Base-by-base conservation (phyloP, 2,329 filamentous ascomycete species). In the Scedosporium dehoogii region DNA sequence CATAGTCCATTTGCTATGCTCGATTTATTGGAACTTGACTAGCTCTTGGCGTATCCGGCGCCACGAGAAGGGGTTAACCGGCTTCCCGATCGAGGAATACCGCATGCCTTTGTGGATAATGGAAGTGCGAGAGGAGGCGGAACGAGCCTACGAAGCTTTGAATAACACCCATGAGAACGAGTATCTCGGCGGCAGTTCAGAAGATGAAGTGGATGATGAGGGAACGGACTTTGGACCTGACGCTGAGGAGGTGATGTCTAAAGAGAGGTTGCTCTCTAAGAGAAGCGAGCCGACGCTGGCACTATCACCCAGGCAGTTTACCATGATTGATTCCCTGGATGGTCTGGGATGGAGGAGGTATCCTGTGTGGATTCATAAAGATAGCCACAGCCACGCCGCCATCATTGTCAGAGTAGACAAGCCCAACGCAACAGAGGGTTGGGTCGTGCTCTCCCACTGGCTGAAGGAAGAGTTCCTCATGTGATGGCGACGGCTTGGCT, bases 321-420 rank as follows among this genome's bases (percentile, higher is more conserved):
- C 83, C 58, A 96, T 96, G 84, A 89, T 96, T 65, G 81, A 88
- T 33, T 84, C 85, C 9, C 78, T 97, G 58, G 86, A 97, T 68
- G 71, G 73, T n/a, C 71, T 87, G 2, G 79, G 81, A 4, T 88
- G 84, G 82, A 78, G 80, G 58, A 89, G 87, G 71, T 87, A 84
- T 66, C 84, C 81, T 0, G 84, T 92, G 3, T 87, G 88, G 75
- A 92, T 94, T 46, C 88, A 89, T 66, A 89, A 92, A 5, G 81
- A 85, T 62, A 76, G 80, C n/a, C 91, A 96, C 71, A 90, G 85
- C 64, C 93, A 97, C 73, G 93, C 92, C 0, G 92, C 92, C 3
- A 96, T 97, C 58, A 90, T 97, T 66, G 86, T 96, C 42, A 83
- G 93, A 44, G 84, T 79, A 63, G 84, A 88, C 46, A 86, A 85